A percentile compares a stretch with the other conserved stretches of the same genome.
Evolutionary conservation across 768 basidiomycete species (phyloP).

Genomic region (Pholiota molesta): DNA sequence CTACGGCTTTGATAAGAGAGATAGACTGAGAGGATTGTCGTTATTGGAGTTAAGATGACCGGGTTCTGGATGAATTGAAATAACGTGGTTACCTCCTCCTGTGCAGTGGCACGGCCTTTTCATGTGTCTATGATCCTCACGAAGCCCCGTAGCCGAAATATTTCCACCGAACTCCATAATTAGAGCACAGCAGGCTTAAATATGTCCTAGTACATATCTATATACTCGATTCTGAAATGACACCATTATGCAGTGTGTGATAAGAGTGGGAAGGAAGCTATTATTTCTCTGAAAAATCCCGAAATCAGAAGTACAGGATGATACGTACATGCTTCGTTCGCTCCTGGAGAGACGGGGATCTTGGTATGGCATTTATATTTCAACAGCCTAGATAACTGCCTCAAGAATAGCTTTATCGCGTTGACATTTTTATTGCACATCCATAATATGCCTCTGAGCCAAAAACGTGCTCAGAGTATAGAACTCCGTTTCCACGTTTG

Average conservation of each 20-base stretch:
- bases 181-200: not conserved
- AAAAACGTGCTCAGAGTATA: not conserved
- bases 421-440: not conserved
- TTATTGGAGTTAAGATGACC: not conserved
- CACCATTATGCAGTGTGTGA: not conserved
- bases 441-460: too few species aligned
- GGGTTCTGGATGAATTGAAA: not conserved
- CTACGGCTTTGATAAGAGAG: not conserved
- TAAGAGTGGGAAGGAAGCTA: not conserved
- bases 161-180: not conserved
- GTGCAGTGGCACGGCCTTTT: not conserved
- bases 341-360: not conserved
- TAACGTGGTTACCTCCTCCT: not conserved
- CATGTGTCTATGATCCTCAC: not conserved
- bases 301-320: not conserved
- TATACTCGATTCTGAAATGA: not conserved
- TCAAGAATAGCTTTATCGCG: constrained; percentile 1
- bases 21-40: not conserved
- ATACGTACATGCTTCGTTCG: not conserved
- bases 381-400: not conserved
- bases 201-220: not conserved
- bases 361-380: not conserved
- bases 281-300: not conserved
- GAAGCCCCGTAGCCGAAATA: not conserved
- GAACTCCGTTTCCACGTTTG: not conserved